Evolutionary conservation across 768 basidiomycete species (phyloP).

Genomic region (Paxillus involutus): DNA sequence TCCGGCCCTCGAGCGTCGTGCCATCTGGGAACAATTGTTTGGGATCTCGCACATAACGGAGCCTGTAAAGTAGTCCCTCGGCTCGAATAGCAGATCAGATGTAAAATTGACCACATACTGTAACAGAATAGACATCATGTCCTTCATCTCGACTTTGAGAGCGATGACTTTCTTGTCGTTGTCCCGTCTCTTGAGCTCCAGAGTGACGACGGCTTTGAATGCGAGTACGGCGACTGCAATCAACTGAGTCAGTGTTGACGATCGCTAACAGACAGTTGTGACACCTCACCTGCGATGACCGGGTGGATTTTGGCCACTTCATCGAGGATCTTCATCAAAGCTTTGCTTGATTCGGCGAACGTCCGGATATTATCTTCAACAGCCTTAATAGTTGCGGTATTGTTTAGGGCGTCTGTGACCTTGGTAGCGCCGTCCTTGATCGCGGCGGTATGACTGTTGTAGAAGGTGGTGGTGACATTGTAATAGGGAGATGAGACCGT

Average conservation of each 20-base stretch:
- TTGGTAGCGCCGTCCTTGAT: not conserved
- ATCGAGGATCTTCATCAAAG: constrained; percentile 25
- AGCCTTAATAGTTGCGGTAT: not conserved
- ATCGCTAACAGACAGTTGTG: not conserved
- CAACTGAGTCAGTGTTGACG: not conserved
- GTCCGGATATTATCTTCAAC: constrained; percentile 17
- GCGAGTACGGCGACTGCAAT: constrained; percentile 46
- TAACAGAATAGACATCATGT: constrained; percentile 46
- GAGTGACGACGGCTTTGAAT: constrained; percentile 47
- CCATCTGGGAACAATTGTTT: constrained; percentile 31
- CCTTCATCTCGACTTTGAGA: constrained; percentile 49
- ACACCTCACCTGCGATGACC: constrained; percentile 22
- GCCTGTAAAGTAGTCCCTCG: constrained; percentile 16
- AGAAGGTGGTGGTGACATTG: not conserved
- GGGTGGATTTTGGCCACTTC: constrained; percentile 29
- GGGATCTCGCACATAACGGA: constrained; percentile 31
- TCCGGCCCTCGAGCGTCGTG: constrained; percentile 31
- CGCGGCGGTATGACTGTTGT: not conserved
- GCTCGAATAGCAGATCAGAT: not conserved
- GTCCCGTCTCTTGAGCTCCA: constrained; percentile 48
- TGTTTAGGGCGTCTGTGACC: not conserved
- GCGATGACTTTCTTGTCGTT: constrained; percentile 50
- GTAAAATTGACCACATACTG: constrained; percentile 32
- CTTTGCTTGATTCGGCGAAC: constrained; percentile 21
- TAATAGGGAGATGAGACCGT: not conserved